Evolutionary conservation across 225 moss, liverwort and hornwort genomes (phyloP).

Genomic region (Anthoceros angustus): DNA sequence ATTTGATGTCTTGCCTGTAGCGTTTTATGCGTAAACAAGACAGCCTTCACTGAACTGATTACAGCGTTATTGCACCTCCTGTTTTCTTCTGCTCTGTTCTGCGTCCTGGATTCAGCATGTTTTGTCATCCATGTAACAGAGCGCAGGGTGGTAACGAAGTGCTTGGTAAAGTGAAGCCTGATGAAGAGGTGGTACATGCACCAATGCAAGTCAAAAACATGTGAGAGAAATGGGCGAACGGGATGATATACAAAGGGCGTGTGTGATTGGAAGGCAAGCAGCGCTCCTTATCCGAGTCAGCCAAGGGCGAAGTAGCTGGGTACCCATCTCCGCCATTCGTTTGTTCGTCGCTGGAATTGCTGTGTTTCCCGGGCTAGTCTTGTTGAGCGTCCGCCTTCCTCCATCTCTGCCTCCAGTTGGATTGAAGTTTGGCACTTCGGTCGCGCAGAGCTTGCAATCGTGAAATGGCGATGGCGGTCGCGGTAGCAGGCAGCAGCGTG

Average conservation of each 20-base stretch:
- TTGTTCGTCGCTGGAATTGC: background rate
- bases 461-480: constrained; percentile 1
- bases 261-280: background rate
- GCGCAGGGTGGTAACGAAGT: no score
- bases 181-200: no score
- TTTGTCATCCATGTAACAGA: no score
- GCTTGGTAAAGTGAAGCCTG: no score
- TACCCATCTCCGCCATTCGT: constrained; percentile 1
- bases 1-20: no score
- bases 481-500: background rate
- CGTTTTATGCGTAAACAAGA: no score
- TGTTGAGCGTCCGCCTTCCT: background rate
- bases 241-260: background rate
- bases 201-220: no score
- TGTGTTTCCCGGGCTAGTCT: background rate
- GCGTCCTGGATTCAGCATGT: no score
- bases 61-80: no score
- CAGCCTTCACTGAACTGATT: no score
- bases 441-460: background rate
- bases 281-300: constrained; percentile 4
- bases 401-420: background rate
- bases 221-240: background rate
- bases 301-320: background rate
- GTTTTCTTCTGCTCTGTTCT: no score
- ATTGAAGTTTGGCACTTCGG: background rate